Evolutionary conservation across 148 eudicot species (phyloP), one percentile per base, ranked within the genome.

Genomic region (Rhododendron henanense): DNA sequence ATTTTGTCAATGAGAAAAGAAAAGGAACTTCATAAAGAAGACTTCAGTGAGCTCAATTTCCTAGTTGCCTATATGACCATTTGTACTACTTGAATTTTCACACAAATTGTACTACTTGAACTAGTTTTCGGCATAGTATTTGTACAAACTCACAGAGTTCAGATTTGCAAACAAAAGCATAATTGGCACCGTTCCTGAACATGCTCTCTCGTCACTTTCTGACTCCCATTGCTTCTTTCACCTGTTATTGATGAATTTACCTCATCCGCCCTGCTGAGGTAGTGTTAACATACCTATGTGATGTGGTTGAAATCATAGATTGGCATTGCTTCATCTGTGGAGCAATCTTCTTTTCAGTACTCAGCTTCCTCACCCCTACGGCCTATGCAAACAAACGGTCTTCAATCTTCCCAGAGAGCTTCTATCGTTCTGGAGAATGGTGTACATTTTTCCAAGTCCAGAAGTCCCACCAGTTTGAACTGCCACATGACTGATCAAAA

Each of bases 391-490:
- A 57, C 37, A 50, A 78, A 19, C 25, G 6, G 37, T 31, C 25
- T 15, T 51, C 39, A 51, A 51, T 80, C 33, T 39, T 21, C 51
- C 13, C 10, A 82, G 47, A 82, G 28, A 59, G 63, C 11, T 80
- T 61, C 48, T 19, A 76, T 39, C 0, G 14, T 10, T 59, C 50
- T 63, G 44, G 75, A 82, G 67, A 25, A n/a, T 13, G 33, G 31
- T 18, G 21, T 59, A 7, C 44, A 14, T 21, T 35, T 65, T 51
- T 31, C 90, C 86, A 89, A 74, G 85, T 88, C 92, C 92, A 90
- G 76, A 86, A 87, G 39, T 92, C 92, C 95, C 95, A 93, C 95
- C 95, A 93, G 65, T 91, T 88, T 50, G 95, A 89, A 85, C 51
- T 84, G 44, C 89, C 86, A 85, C 85, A 88, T 25, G 92, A 81